phyloP scores from a whole-genome alignment of 192 early-diverging fungal genomes.

The Umbelopsis vinacea region DNA sequence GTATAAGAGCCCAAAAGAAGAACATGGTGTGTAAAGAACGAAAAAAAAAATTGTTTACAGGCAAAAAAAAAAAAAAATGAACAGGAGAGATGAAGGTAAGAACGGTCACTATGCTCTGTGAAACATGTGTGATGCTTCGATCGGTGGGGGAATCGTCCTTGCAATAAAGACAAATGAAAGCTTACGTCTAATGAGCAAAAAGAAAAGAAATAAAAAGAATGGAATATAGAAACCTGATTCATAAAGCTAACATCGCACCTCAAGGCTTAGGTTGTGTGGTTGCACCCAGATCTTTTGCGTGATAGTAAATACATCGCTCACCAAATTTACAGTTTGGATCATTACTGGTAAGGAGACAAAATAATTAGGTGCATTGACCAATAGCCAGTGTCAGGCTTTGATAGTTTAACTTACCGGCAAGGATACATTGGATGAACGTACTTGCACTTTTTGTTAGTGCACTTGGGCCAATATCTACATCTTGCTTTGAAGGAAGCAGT shows the following conservation, averaged over 20 bases:
- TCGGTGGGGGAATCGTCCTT: background rate
- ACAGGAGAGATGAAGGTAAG: slow-evolving; percentile 4
- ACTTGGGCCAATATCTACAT: slow-evolving; percentile 53
- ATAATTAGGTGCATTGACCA: background rate
- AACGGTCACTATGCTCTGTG: background rate
- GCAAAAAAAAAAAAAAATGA: slow-evolving; percentile 5
- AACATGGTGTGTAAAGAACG: background rate
- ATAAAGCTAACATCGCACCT: background rate
- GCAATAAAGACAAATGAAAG: background rate
- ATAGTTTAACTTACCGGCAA: slow-evolving; percentile 47
- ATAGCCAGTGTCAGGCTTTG: background rate
- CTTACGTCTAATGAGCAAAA: slow-evolving; percentile 2
- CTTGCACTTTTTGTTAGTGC: slow-evolving; percentile 61
- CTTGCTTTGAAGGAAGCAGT: slow-evolving; percentile 32
- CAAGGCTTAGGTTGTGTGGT: background rate
- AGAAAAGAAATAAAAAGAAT: background rate
- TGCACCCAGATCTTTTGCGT: slow-evolving; percentile 17
- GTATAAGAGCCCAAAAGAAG: slow-evolving; percentile 8
- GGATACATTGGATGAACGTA: slow-evolving; percentile 47
- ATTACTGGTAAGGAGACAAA: background rate
- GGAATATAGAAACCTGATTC: background rate
- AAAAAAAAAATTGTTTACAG: slow-evolving; percentile 22
- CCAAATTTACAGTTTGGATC: slow-evolving; percentile 19
- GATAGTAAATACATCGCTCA: slow-evolving; percentile 19
- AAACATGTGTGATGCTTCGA: background rate